Percentiles rank a stretch among this genome's conserved stretches.
phyloP scores from a whole-genome alignment of 345 rosid species.

The Melaleuca alternifolia region DNA sequence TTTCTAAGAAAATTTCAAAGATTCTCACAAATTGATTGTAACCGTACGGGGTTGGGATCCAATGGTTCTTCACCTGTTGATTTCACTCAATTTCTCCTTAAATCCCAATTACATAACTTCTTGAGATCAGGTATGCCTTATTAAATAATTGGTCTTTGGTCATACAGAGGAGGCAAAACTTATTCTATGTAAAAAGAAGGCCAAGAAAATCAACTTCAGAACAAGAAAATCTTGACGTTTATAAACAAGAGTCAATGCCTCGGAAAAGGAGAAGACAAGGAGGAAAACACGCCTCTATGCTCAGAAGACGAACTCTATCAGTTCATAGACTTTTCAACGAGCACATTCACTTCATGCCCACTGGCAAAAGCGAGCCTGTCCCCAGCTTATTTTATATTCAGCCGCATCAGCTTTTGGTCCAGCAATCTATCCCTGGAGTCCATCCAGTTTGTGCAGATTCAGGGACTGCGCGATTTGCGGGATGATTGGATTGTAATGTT shows the following conservation, averaged over 20 bases:
- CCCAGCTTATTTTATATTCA: not conserved
- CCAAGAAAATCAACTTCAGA: not conserved
- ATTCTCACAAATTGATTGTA: not conserved
- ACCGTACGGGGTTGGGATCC: not conserved
- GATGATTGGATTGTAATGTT: not conserved
- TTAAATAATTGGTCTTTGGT: not conserved
- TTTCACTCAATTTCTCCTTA: not conserved
- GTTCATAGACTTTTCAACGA: not conserved
- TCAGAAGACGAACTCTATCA: not conserved
- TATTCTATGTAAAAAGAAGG: not conserved
- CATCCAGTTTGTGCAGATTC: not conserved
- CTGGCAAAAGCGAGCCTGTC: not conserved
- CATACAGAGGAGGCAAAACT: not conserved
- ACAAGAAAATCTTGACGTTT: not conserved
- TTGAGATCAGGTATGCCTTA: not conserved
- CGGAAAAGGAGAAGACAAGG: not conserved
- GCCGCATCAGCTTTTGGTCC: not conserved
- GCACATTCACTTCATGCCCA: not conserved
- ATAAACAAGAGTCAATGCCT: not conserved
- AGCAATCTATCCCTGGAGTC: not conserved
- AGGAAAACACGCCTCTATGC: not conserved
- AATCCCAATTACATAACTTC: not conserved
- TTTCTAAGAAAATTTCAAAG: not conserved
- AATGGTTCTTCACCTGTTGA: not conserved
- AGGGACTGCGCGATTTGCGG: conserved; percentile 1